Base-by-base conservation (phyloP, 2,329 filamentous ascomycete species). In the Lecanoromycetidae sp. region DNA sequence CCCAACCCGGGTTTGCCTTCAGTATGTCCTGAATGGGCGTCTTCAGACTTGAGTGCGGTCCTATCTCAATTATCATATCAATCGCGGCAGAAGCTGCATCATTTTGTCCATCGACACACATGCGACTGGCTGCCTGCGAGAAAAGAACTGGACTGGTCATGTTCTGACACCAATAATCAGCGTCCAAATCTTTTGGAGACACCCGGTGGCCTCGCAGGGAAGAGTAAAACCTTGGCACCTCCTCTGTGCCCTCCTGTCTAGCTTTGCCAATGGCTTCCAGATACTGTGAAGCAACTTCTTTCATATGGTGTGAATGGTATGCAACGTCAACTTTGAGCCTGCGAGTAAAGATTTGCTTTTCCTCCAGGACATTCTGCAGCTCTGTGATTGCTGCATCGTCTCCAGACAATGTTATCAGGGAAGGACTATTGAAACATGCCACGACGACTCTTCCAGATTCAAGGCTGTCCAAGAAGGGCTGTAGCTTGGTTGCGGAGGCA, bases 281-380 rank as follows among this genome's bases (percentile, higher is more conserved):
- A 43, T 60, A 61, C 3, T 54, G 44, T 25, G 44, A 34, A 1
- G 51, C 52, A 27, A 57, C 47, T 2, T 37, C 22, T 8, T 57
- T 35, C n/a, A 70, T 70, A 42, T 68, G 63, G 17, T 61, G 59
- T 0, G 64, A 66, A 48, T 68, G 64, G 45, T 70, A 71, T 0
- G 68, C 68, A 4, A 48, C 63, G 44, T 67, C 62, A 2, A 68
- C 63, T 15, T 60, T 56, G 0, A 71, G 55, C 0, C 49, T 30
- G 3, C 63, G 52, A 1, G 56, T 50, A 39, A 67, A 63, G 4
- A 57, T 53, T 20, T 55, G 49, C 5, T 56, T 50, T 8, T 55
- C 55, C 2, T 57, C 48, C 0, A 63, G 43, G 1, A 60, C 25
- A 1, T 38, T 49, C 41, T 57, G 46, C 0, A 60, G 46, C 8